These are phyloP conservation scores for Parmelia sp. DNA, from an alignment of 495 filamentous ascomycete genomes.

Conservation along the genomic window DNA sequence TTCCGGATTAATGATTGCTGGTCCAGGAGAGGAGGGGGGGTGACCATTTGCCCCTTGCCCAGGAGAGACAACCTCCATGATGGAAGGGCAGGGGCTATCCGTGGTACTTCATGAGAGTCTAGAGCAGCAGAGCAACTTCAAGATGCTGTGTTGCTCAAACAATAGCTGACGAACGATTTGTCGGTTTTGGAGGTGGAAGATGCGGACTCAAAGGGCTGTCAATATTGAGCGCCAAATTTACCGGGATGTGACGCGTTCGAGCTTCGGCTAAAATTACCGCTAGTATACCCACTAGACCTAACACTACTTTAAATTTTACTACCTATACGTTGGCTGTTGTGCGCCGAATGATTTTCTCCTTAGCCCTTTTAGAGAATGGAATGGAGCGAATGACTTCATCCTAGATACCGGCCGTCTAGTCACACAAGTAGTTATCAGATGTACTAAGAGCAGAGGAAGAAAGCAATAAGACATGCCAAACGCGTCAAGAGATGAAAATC, in stretches of 20 bases:
- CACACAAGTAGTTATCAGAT: conserved; percentile 7
- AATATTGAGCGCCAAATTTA: background rate
- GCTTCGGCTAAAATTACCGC: background rate
- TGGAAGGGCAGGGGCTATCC: conserved; percentile 22
- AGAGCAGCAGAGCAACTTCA: conserved; percentile 15
- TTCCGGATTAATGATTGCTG: conserved; percentile 49
- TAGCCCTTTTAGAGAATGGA: background rate
- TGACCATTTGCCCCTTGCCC: conserved; percentile 45
- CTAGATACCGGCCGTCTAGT: conserved; percentile 10
- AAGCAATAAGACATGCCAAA: background rate
- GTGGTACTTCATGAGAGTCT: conserved; percentile 14
- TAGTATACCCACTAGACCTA: background rate
- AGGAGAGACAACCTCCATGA: conserved; percentile 49
- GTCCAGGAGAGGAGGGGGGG: conserved; percentile 36
- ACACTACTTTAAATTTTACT: no score
- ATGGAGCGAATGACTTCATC: background rate
- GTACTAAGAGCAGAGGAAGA: background rate
- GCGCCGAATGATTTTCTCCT: background rate
- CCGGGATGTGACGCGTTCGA: background rate
- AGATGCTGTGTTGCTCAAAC: background rate
- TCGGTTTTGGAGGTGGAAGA: background rate
- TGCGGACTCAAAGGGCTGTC: background rate
- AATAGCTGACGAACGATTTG: conserved; percentile 3
- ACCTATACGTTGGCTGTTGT: no score
- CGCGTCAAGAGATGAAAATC: conserved; percentile 72